Conservation (phyloP, 2,329 filamentous ascomycete genomes). For the Moelleriella libera region DNA sequence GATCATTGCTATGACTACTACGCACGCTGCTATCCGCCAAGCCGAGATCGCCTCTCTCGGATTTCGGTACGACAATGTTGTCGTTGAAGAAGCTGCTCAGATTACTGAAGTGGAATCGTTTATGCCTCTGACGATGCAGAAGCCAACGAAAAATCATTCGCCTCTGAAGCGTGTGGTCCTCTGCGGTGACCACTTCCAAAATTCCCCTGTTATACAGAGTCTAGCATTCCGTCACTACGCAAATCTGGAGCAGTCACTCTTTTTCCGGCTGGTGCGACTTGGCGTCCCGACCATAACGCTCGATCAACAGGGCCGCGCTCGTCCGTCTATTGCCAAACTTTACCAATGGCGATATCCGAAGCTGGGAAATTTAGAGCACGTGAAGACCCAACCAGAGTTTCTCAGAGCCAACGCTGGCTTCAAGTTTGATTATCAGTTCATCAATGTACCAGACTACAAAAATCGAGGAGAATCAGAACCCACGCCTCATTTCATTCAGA, state of each 20-base stretch:
- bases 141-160: constrained; percentile 56
- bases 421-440: constrained; percentile 90
- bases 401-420: constrained; percentile 78
- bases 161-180: constrained; percentile 78
- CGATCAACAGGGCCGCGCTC: constrained; percentile 84
- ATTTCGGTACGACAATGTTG: constrained; percentile 92
- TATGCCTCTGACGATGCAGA: constrained; percentile 86
- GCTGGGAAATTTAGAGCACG: constrained; percentile 65
- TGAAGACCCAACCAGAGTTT: constrained; percentile 58
- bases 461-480: constrained; percentile 79
- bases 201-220: constrained; percentile 90
- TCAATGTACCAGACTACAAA: constrained; percentile 89
- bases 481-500: constrained; percentile 89
- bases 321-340: constrained; percentile 72
- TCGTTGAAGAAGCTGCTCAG: constrained; percentile 98
- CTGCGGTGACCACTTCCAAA: constrained; percentile 91
- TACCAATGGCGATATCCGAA: constrained; percentile 88
- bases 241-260: constrained; percentile 90
- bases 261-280: constrained; percentile 77
- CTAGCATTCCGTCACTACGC: constrained; percentile 89
- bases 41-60: constrained; percentile 84
- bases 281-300: constrained; percentile 85
- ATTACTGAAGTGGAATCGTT: constrained; percentile 97
- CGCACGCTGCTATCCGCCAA: constrained; percentile 87
- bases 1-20: constrained; percentile 97